Evolutionary conservation across 805 yeast species (phyloP), one percentile per base, ranked within the genome.

Genomic region (Suhomyces emberorum): DNA sequence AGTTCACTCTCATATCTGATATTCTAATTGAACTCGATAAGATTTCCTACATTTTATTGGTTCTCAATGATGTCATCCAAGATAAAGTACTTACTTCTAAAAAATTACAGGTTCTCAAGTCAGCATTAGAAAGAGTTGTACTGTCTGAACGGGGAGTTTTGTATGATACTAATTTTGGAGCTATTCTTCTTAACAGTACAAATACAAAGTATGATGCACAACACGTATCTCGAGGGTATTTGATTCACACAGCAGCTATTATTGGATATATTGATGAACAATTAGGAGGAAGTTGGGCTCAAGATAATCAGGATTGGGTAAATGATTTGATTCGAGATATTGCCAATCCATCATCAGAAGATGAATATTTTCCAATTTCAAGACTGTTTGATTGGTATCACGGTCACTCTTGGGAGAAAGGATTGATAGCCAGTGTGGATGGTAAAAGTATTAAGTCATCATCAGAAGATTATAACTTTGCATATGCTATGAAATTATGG

Each of bases 181-280:
- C n/a, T n/a, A n/a, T n/a, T n/a, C n/a, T n/a, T n/a, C n/a, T n/a
- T n/a, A n/a, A n/a, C n/a, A n/a, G n/a, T n/a, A n/a, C n/a, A n/a
- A n/a, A n/a, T n/a, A n/a, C n/a, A n/a, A n/a, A n/a, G n/a, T n/a
- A n/a, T n/a, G n/a, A n/a, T n/a, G n/a, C n/a, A n/a, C n/a, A n/a
- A n/a, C n/a, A n/a, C n/a, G n/a, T n/a, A n/a, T n/a, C n/a, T n/a
- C n/a, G n/a, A n/a, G 93, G 93, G 7, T 86, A 85, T 58, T 81
- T 79, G 47, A 71, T 86, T 31, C 89, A 85, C 54, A 84, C 95
- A 1, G 95, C 95, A 4, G 88, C 95, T 1, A 65, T 83, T 15
- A 74, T 85, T 30, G 89, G 82, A 11, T 57, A 76, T 37, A 76
- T 81, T n/a, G 95, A 86, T 38, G 42, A 32, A 65, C 64, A 41